Percentiles rank a stretch among this genome's conserved stretches.
These are phyloP conservation scores for Neohortaea acidophila DNA, from an alignment of 495 filamentous ascomycete species.

Conservation along the genomic window DNA sequence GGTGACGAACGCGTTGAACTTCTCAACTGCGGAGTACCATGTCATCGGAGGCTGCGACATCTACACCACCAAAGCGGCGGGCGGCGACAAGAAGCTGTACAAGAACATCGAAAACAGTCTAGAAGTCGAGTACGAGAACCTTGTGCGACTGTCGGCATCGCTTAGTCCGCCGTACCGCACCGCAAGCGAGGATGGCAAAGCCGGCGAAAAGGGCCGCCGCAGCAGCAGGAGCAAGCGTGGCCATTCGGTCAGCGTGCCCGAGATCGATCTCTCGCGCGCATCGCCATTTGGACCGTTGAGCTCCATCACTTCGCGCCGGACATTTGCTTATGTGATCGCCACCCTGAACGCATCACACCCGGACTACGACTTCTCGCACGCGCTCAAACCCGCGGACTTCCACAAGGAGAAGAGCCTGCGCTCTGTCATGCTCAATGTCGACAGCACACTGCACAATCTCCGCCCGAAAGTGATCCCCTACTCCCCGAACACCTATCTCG, in stretches of 20 bases:
- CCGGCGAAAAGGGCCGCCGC: neutral
- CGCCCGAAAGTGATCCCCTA: slow-evolving; percentile 37
- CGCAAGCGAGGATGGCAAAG: slow-evolving; percentile 5
- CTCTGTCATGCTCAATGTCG: slow-evolving; percentile 66
- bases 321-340: slow-evolving; percentile 90
- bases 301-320: slow-evolving; percentile 72
- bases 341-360: slow-evolving; percentile 95
- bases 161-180: slow-evolving; percentile 54
- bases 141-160: slow-evolving; percentile 64
- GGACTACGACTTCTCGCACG: slow-evolving; percentile 93
- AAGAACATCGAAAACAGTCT: slow-evolving; percentile 81
- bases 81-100: slow-evolving; percentile 90
- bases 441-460: slow-evolving; percentile 71
- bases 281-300: slow-evolving; percentile 83
- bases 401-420: slow-evolving; percentile 58
- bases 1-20: slow-evolving; percentile 79
- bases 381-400: slow-evolving; percentile 78
- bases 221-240: slow-evolving; percentile 4
- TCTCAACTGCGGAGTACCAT: slow-evolving; percentile 80
- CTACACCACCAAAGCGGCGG: slow-evolving; percentile 91
- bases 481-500: slow-evolving; percentile 11
- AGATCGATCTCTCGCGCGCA: slow-evolving; percentile 59
- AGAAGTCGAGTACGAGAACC: slow-evolving; percentile 74
- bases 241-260: slow-evolving; percentile 16
- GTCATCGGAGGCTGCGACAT: slow-evolving; percentile 85